phyloP scores from a whole-genome alignment of 2,329 filamentous ascomycete genomes.

The Talaromyces pinophilus region DNA sequence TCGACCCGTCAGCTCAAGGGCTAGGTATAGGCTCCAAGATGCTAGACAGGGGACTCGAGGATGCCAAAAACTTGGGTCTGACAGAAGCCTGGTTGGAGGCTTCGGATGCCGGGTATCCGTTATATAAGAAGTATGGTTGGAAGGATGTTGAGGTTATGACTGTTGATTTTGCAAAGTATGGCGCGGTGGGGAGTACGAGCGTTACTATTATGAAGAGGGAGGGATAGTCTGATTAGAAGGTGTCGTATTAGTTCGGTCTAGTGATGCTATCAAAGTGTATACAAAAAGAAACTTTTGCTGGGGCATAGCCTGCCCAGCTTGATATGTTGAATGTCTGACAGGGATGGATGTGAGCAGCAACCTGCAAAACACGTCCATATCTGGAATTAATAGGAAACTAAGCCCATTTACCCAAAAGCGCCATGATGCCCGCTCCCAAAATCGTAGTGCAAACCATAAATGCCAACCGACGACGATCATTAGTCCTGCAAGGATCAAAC shows the following conservation, averaged over 20 bases:
- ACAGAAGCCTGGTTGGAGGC: conserved; percentile 19
- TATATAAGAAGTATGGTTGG: conserved; percentile 22
- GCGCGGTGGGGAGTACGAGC: not conserved
- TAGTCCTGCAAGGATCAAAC: conserved; percentile 51
- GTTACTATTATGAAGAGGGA: conserved; percentile 16
- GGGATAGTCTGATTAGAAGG: not conserved
- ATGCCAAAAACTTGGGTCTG: conserved; percentile 9
- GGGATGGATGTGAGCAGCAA: not conserved
- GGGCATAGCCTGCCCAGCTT: not conserved
- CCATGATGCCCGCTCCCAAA: conserved; percentile 51
- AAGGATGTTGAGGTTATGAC: conserved; percentile 3
- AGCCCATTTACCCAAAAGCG: conserved; percentile 55
- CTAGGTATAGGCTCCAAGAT: conserved; percentile 17
- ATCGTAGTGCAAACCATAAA: conserved; percentile 48
- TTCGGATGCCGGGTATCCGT: conserved; percentile 8
- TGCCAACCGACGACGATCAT: conserved; percentile 38
- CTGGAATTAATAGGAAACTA: conserved; percentile 25
- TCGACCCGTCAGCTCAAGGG: conserved; percentile 16
- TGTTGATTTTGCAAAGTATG: conserved; percentile 19
- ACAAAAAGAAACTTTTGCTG: not conserved
- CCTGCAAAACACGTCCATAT: not conserved
- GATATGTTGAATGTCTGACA: not conserved
- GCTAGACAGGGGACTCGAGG: conserved; percentile 16
- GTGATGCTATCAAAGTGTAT: not conserved
- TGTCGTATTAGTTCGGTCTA: not conserved